Conservation (phyloP, 1,139 yeast genomes). For the Geotrichum armillariae region DNA sequence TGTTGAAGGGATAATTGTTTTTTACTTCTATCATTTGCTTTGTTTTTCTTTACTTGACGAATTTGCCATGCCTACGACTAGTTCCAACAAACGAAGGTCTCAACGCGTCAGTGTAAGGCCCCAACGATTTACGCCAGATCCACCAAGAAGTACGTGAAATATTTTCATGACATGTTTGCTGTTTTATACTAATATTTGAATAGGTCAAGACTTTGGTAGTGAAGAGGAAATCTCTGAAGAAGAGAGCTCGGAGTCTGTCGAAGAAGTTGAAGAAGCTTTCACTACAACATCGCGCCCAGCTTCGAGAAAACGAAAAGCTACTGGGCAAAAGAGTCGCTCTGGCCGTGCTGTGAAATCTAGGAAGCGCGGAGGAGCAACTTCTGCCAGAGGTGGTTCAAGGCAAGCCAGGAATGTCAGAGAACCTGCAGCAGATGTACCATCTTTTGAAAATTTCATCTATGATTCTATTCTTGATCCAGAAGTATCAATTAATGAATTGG, state of each 20-base stretch:
- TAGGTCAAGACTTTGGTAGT: neutral
- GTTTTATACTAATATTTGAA: neutral
- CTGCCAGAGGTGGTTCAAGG: conserved; percentile 3
- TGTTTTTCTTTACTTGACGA: neutral
- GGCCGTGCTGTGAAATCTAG: conserved; percentile 7
- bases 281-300: neutral
- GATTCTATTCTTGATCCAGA: conserved; percentile 44
- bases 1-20: too few relatives aligned
- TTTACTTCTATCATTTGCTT: neutral
- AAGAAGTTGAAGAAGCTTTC: neutral
- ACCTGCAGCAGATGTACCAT: conserved; percentile 7
- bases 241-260: conserved; percentile 11
- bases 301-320: conserved; percentile 11
- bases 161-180: neutral
- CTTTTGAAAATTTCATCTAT: conserved; percentile 22
- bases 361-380: conserved; percentile 7
- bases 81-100: conserved; percentile 7
- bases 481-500: conserved; percentile 56
- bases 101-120: conserved; percentile 14
- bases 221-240: conserved; percentile 6
- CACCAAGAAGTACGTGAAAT: conserved; percentile 3
- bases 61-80: conserved; percentile 1
- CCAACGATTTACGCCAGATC: conserved; percentile 8
- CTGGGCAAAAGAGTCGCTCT: neutral
- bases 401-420: neutral